phyloP scores from a whole-genome alignment of 2,329 filamentous ascomycete species.

The Grosmannia clavigera region DNA sequence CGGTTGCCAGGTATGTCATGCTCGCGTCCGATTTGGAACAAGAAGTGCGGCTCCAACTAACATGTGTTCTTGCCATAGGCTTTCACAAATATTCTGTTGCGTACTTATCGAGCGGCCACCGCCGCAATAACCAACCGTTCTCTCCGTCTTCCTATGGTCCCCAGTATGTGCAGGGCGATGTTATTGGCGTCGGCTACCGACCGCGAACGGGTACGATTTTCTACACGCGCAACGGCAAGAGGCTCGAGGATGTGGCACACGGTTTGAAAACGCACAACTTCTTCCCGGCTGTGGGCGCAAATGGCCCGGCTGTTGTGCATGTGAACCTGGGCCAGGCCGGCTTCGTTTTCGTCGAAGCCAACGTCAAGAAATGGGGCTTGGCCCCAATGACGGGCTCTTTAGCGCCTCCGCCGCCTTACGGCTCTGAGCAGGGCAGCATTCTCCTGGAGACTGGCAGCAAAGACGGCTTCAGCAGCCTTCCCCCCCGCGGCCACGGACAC shows the following conservation, averaged over 20 bases:
- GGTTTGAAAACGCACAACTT: slow-evolving; percentile 92
- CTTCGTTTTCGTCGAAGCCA: slow-evolving; percentile 98
- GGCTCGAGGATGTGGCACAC: slow-evolving; percentile 85
- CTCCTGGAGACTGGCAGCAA: slow-evolving; percentile 74
- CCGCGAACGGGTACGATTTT: slow-evolving; percentile 91
- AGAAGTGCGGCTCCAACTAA: background rate
- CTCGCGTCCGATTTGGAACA: background rate
- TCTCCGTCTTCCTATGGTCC: slow-evolving; percentile 68
- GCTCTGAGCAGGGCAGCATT: slow-evolving; percentile 93
- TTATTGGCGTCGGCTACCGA: slow-evolving; percentile 89
- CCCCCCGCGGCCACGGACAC: slow-evolving; percentile 30
- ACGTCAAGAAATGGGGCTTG: slow-evolving; percentile 98
- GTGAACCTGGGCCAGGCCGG: slow-evolving; percentile 97
- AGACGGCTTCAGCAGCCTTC: slow-evolving; percentile 33
- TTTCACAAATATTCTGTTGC: slow-evolving; percentile 89
- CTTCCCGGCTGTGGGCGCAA: slow-evolving; percentile 94
- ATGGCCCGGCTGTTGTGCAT: slow-evolving; percentile 82
- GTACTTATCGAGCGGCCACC: slow-evolving; percentile 76
- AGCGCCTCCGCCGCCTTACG: slow-evolving; percentile 90
- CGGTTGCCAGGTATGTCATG: slow-evolving; percentile 63
- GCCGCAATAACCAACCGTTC: slow-evolving; percentile 90
- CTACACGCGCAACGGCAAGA: slow-evolving; percentile 97
- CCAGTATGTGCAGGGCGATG: slow-evolving; percentile 80
- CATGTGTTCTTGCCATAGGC: slow-evolving; percentile 33
- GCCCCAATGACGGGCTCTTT: slow-evolving; percentile 92